Percentiles rank a stretch among this genome's conserved stretches.
Conservation (phyloP, 805 yeast species). For the Starmerella stellata region DNA sequence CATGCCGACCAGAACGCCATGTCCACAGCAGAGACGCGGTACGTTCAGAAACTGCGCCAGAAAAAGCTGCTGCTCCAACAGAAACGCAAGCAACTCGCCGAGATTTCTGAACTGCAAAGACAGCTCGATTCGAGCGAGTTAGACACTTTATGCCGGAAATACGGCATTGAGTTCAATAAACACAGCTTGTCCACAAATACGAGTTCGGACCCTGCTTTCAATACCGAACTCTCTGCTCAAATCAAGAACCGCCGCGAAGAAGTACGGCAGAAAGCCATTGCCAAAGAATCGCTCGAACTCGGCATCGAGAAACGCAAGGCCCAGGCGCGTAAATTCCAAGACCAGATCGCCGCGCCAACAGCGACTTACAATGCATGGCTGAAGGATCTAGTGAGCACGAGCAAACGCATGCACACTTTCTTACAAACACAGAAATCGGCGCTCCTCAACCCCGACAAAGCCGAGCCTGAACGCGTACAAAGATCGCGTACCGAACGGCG, state of each 20-base stretch:
- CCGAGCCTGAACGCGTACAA: too few species aligned
- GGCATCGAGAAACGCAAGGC: background rate
- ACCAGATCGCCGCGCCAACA: background rate
- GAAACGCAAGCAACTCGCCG: background rate
- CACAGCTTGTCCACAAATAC: too few species aligned
- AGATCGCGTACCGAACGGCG: too few species aligned
- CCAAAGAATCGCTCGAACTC: background rate
- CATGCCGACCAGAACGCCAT: slow-evolving; percentile 1
- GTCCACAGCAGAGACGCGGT: background rate
- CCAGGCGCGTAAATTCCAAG: background rate
- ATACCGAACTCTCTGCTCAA: too few species aligned
- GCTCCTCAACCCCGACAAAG: too few species aligned
- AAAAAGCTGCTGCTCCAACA: background rate
- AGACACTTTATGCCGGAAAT: background rate
- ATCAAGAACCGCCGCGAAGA: background rate
- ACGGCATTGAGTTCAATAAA: too few species aligned
- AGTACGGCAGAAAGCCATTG: background rate
- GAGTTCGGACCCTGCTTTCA: background rate
- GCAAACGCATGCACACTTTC: background rate
- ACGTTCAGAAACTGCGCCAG: background rate
- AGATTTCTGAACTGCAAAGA: background rate
- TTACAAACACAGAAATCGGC: background rate
- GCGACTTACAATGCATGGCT: background rate
- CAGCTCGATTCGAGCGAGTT: background rate
- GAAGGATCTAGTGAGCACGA: background rate